A percentile compares a stretch with the other conserved stretches of the same genome.
Evolutionary conservation across 83 land plant species (phyloP).

Genomic region (Thuja plicata): DNA sequence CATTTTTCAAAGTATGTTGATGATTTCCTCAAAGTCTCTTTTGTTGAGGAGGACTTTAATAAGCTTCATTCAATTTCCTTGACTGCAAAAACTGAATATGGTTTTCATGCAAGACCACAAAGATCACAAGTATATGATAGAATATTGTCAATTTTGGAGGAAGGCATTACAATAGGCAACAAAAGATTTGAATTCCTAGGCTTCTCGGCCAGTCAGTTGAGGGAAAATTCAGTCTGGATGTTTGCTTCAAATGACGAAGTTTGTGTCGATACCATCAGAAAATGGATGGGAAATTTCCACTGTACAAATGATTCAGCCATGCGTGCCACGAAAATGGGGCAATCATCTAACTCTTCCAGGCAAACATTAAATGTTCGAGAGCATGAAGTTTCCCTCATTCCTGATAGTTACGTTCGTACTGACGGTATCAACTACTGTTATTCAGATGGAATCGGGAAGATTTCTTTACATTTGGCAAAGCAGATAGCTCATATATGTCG

Average conservation of each 20-base stretch:
- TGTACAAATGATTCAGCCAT: constrained; percentile 63
- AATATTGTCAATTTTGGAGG: constrained; percentile 50
- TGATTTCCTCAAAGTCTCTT: constrained; percentile 43
- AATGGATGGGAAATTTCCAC: constrained; percentile 87
- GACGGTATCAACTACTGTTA: constrained; percentile 60
- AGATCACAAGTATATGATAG: constrained; percentile 45
- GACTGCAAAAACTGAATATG: constrained; percentile 16
- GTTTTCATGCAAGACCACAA: constrained; percentile 18
- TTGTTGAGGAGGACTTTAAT: constrained; percentile 50
- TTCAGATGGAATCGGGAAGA: constrained; percentile 91
- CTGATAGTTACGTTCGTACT: constrained; percentile 43
- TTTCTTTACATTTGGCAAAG: constrained; percentile 61
- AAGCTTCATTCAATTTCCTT: constrained; percentile 23
- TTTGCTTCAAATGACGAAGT: constrained; percentile 64
- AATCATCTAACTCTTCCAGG: constrained; percentile 67
- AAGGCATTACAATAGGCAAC: constrained; percentile 66
- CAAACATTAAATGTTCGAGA: constrained; percentile 47
- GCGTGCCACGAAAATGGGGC: constrained; percentile 94
- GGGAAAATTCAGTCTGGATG: constrained; percentile 82
- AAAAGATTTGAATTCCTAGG: constrained; percentile 79
- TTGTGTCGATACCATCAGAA: constrained; percentile 60
- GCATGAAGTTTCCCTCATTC: constrained; percentile 49
- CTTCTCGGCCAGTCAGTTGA: constrained; percentile 87
- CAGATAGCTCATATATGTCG: constrained; percentile 64
- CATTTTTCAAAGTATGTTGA: constrained; percentile 34